These are phyloP conservation scores for Trichoderma arundinaceum DNA, from an alignment of 2,329 filamentous ascomycete species.

Conservation along the genomic window DNA sequence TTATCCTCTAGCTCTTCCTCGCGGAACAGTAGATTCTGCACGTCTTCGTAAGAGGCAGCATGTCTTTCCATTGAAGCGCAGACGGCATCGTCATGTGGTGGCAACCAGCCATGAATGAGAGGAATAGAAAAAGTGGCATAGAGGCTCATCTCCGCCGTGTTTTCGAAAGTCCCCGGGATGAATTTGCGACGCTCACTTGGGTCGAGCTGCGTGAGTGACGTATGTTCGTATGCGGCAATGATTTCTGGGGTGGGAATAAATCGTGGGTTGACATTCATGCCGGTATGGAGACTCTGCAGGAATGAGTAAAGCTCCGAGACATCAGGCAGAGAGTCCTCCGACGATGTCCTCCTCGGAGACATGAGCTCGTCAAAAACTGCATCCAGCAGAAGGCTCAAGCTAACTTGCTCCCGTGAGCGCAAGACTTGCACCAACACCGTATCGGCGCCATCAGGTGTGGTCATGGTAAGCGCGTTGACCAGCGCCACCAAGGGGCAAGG, in stretches of 20 bases:
- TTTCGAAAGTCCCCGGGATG: constrained; percentile 78
- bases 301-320: constrained; percentile 88
- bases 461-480: constrained; percentile 88
- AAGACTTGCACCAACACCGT: constrained; percentile 80
- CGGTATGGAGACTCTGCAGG: constrained; percentile 85
- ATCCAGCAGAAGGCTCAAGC: constrained; percentile 81
- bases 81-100: constrained; percentile 67
- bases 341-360: constrained; percentile 70
- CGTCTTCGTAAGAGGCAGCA: constrained; percentile 87
- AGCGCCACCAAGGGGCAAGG: constrained; percentile 92
- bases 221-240: constrained; percentile 55
- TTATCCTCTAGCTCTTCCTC: constrained; percentile 89
- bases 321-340: constrained; percentile 74
- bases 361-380: constrained; percentile 94
- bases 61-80: constrained; percentile 74
- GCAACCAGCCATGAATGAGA: constrained; percentile 91
- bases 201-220: constrained; percentile 58
- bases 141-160: constrained; percentile 85
- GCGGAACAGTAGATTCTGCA: constrained; percentile 84
- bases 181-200: constrained; percentile 55
- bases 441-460: constrained; percentile 69
- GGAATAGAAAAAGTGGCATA: constrained; percentile 90
- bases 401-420: constrained; percentile 82
- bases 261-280: constrained; percentile 96
- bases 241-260: constrained; percentile 68